These are phyloP conservation scores for Aspergillus conjunctus DNA, from an alignment of 495 filamentous ascomycete genomes.

Conservation along the genomic window DNA sequence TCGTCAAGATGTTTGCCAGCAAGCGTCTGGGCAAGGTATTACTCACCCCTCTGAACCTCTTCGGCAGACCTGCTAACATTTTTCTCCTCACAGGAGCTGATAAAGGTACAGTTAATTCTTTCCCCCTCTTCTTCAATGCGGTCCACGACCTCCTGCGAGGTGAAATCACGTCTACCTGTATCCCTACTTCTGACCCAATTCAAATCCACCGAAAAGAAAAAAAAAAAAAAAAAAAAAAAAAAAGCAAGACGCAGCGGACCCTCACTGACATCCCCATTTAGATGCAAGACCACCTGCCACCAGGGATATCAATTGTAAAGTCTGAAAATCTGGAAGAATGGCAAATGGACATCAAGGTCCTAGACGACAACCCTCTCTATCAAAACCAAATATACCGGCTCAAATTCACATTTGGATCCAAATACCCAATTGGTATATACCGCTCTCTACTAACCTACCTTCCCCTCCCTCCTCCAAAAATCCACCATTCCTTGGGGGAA, in stretches of 20 bases:
- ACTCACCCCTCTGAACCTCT: background rate
- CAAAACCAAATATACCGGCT: conserved; percentile 76
- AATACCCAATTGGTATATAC: conserved; percentile 83
- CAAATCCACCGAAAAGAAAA: background rate
- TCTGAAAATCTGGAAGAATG: conserved; percentile 86
- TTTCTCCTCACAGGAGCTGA: conserved; percentile 36
- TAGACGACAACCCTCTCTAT: conserved; percentile 93
- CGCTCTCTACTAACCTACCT: background rate
- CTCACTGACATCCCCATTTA: background rate
- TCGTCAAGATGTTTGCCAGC: conserved; percentile 43
- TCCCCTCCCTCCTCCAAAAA: background rate
- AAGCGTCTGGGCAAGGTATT: conserved; percentile 54
- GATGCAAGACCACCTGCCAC: conserved; percentile 54
- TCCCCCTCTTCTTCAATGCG: background rate
- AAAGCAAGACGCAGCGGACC: background rate
- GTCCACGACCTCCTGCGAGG: too few relatives aligned
- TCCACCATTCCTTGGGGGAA: too few relatives aligned
- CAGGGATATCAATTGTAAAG: conserved; percentile 77
- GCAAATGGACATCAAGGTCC: conserved; percentile 88
- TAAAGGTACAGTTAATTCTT: conserved; percentile 37
- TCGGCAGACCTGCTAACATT: conserved; percentile 12
- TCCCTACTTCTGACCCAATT: background rate
- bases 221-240: background rate
- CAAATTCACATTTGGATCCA: conserved; percentile 78
- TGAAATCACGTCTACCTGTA: background rate